phyloP scores from a whole-genome alignment of 2,329 filamentous ascomycete species.

The Madurella fahalii region DNA sequence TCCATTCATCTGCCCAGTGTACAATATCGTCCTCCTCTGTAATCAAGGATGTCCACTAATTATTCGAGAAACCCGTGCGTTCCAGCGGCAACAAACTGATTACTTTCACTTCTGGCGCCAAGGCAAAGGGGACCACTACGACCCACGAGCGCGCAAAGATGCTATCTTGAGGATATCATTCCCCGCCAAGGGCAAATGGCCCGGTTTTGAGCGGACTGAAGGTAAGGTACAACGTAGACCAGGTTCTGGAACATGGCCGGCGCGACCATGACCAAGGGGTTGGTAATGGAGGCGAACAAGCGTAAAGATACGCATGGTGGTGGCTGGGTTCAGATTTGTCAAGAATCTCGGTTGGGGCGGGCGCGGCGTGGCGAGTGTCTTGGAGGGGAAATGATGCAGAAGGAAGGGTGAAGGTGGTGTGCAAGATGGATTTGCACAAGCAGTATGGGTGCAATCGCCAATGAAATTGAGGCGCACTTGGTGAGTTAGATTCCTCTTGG shows the following conservation, averaged over 20 bases:
- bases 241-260: not conserved
- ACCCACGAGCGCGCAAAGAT: not conserved
- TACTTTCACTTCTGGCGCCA: not conserved
- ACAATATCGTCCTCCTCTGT: not conserved
- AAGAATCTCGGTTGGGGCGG: conserved; percentile 15
- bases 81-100: not conserved
- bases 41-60: not conserved
- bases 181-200: not conserved
- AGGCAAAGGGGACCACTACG: not conserved
- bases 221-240: not conserved
- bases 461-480: conserved; percentile 5
- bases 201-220: not conserved
- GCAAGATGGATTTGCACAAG: conserved; percentile 3
- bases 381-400: not conserved
- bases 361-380: conserved; percentile 9
- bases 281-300: not conserved
- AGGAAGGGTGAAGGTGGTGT: conserved; percentile 3
- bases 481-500: not conserved
- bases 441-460: not conserved
- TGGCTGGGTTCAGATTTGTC: not conserved
- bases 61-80: not conserved
- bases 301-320: not conserved
- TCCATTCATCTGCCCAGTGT: too few species aligned
- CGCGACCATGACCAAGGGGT: not conserved
- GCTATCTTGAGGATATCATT: not conserved